Percentiles rank a stretch among this genome's conserved stretches.
Conservation (phyloP, 192 early-diverging fungal species). For the Fimicolochytrium jonesii region DNA sequence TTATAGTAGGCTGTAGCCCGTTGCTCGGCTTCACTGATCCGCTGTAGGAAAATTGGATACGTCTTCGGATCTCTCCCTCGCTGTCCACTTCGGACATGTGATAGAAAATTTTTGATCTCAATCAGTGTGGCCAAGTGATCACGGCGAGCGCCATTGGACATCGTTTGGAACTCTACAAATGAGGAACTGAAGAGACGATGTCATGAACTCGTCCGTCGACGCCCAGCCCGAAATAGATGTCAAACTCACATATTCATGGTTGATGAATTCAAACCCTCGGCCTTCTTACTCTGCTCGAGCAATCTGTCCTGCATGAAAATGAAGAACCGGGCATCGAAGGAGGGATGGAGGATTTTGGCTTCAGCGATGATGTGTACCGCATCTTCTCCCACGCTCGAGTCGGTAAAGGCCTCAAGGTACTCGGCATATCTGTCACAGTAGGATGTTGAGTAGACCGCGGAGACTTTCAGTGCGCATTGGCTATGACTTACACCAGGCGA, state of each 20-base stretch:
- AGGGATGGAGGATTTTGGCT: conserved; percentile 18
- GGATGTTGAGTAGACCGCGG: neutral
- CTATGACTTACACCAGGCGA: conserved; percentile 8
- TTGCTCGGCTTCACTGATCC: conserved; percentile 27
- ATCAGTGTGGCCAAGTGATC: conserved; percentile 23
- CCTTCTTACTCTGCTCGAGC: conserved; percentile 20
- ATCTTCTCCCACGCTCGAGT: neutral
- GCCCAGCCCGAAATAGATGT: too few species aligned
- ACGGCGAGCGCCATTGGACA: conserved; percentile 25
- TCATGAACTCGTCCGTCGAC: too few species aligned
- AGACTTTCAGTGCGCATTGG: neutral
- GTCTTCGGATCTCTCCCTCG: conserved; percentile 23
- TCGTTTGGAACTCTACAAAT: conserved; percentile 30
- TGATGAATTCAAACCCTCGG: conserved; percentile 25
- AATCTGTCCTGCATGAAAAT: conserved; percentile 27
- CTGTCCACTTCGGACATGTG: conserved; percentile 17
- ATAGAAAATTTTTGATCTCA: conserved; percentile 17
- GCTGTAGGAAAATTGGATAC: conserved; percentile 28
- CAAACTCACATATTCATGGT: conserved; percentile 29
- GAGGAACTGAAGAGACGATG: conserved; percentile 17
- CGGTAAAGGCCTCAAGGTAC: conserved; percentile 15
- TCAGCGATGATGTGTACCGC: neutral
- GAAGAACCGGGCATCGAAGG: conserved; percentile 28
- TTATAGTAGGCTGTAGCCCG: conserved; percentile 24
- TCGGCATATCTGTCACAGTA: conserved; percentile 7